Evolutionary conservation across 805 yeast species (phyloP).

Genomic region (Wickerhamia fluorescens): DNA sequence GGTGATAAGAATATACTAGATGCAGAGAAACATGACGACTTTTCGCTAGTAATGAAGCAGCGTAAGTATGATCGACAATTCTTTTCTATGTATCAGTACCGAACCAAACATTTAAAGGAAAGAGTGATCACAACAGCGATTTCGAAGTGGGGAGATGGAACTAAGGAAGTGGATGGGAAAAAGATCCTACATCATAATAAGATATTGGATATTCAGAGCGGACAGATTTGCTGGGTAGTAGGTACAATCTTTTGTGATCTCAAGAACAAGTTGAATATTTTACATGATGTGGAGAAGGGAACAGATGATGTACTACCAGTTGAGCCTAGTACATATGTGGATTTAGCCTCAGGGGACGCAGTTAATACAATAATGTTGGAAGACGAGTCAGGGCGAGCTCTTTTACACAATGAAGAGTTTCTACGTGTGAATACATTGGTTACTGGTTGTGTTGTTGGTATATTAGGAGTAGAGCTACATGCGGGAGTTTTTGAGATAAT

Average conservation of each 20-base stretch:
- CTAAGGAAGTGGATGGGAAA: slow-evolving; percentile 25
- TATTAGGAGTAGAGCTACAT: slow-evolving; percentile 76
- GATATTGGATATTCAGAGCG: slow-evolving; percentile 53
- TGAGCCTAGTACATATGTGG: slow-evolving; percentile 24
- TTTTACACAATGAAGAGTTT: slow-evolving; percentile 54
- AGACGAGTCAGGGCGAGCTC: slow-evolving; percentile 87
- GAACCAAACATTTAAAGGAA: slow-evolving; percentile 24
- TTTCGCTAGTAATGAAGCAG: slow-evolving; percentile 11
- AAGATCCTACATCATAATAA: slow-evolving; percentile 27
- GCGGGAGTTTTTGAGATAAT: slow-evolving; percentile 81
- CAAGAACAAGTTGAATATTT: slow-evolving; percentile 77
- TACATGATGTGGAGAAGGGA: slow-evolving; percentile 68
- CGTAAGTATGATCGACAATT: slow-evolving; percentile 35
- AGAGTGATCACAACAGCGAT: slow-evolving; percentile 28
- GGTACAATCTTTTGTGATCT: slow-evolving; percentile 85
- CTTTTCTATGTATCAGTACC: slow-evolving; percentile 36
- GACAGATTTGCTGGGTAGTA: slow-evolving; percentile 68
- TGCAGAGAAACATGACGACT: slow-evolving; percentile 11
- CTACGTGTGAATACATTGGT: slow-evolving; percentile 55
- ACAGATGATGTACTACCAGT: slow-evolving; percentile 43
- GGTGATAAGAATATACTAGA: background rate
- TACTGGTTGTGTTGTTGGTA: slow-evolving; percentile 85
- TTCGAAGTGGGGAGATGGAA: slow-evolving; percentile 49
- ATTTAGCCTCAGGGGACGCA: slow-evolving; percentile 46
- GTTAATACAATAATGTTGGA: slow-evolving; percentile 68